phyloP scores from a whole-genome alignment of 805 yeast genomes.

The Phaffomyces thermotolerans region DNA sequence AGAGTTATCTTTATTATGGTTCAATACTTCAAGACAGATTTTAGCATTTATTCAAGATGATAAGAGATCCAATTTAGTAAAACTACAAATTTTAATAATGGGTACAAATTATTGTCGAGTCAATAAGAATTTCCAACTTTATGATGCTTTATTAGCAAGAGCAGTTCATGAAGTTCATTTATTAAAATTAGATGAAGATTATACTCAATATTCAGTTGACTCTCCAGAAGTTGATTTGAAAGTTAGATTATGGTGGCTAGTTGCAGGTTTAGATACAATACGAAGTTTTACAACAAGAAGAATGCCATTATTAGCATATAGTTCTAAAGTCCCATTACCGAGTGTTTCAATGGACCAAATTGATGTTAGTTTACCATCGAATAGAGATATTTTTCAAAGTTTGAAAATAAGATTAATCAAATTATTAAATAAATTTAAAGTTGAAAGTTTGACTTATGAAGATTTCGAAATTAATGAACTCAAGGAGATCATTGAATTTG shows the following conservation, averaged over 20 bases:
- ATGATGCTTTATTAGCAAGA: slow-evolving; percentile 1
- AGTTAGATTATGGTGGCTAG: background rate
- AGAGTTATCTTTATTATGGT: slow-evolving; percentile 9
- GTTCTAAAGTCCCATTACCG: background rate
- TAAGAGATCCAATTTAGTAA: background rate
- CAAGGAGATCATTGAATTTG: background rate
- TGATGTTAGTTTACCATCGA: background rate
- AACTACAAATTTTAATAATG: background rate
- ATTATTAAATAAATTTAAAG: background rate
- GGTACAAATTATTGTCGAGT: background rate
- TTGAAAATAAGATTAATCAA: background rate
- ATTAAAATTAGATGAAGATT: background rate
- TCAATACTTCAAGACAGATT: slow-evolving; percentile 14
- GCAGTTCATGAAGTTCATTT: background rate
- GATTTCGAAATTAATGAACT: background rate
- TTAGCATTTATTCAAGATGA: slow-evolving; percentile 8
- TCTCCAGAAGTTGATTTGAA: background rate
- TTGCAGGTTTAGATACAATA: slow-evolving; percentile 1
- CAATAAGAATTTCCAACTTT: background rate
- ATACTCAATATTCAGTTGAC: background rate
- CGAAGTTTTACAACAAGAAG: background rate
- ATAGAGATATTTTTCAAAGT: background rate
- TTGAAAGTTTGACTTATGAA: background rate
- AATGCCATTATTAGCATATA: background rate
- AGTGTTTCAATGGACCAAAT: background rate